Conservation (phyloP, 306 rosid genomes). For the Oemleria cerasiformis region DNA sequence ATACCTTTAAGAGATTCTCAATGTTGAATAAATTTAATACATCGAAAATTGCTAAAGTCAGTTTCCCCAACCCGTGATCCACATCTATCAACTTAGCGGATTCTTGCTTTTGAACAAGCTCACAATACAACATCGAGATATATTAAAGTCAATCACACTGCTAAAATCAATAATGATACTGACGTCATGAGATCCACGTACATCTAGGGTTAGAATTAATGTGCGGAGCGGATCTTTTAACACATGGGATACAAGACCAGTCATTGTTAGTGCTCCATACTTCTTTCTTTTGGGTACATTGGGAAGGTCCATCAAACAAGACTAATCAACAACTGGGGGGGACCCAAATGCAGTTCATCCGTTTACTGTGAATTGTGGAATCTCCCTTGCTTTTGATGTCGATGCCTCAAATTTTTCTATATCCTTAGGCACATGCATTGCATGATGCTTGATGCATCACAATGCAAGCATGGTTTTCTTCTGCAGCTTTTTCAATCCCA, state of each 20-base stretch:
- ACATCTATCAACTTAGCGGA: too few species aligned
- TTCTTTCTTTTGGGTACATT: neutral
- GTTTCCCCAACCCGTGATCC: too few species aligned
- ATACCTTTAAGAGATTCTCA: too few species aligned
- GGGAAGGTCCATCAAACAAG: neutral
- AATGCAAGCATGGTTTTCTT: neutral
- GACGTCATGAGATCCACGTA: too few species aligned
- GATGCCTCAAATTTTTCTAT: neutral
- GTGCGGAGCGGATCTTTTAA: too few species aligned
- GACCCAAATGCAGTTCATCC: constrained; percentile 19
- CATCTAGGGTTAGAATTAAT: too few species aligned
- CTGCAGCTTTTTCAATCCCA: neutral
- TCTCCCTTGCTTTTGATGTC: neutral
- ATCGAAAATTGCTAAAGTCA: too few species aligned
- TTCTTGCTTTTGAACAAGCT: too few species aligned
- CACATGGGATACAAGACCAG: neutral
- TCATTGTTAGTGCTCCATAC: neutral
- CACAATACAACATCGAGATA: too few species aligned
- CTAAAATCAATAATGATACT: too few species aligned
- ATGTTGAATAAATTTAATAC: too few species aligned
- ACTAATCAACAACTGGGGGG: neutral
- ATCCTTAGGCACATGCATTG: neutral
- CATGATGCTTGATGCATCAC: neutral
- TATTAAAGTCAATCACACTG: too few species aligned
- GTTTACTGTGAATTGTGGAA: constrained; percentile 2